A percentile compares a stretch with the other conserved stretches of the same genome.
phyloP scores from a whole-genome alignment of 2,329 filamentous ascomycete genomes.

The Stemphylium lycopersici region DNA sequence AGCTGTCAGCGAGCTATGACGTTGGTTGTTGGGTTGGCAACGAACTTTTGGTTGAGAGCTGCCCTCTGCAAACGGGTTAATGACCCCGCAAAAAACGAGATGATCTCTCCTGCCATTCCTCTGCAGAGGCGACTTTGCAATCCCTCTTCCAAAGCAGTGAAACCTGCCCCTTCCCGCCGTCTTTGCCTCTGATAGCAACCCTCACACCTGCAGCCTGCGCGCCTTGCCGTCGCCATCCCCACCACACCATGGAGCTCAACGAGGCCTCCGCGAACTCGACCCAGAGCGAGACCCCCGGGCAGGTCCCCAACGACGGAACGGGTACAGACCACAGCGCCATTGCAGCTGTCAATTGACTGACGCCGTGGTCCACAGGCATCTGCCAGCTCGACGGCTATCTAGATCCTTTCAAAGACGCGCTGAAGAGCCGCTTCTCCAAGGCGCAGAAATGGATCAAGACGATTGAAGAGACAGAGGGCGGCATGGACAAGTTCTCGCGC shows the following conservation, averaged over 20 bases:
- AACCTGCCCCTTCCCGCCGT: slow-evolving; percentile 16
- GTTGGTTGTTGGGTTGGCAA: slow-evolving; percentile 33
- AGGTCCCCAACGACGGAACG: slow-evolving; percentile 72
- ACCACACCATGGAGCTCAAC: slow-evolving; percentile 50
- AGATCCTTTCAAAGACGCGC: slow-evolving; percentile 77
- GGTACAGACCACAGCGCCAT: slow-evolving; percentile 54
- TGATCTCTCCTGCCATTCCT: slow-evolving; percentile 13
- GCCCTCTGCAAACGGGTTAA: slow-evolving; percentile 33
- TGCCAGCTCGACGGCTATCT: slow-evolving; percentile 88
- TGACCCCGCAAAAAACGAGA: slow-evolving; percentile 39
- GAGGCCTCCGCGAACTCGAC: slow-evolving; percentile 54
- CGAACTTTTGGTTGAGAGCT: slow-evolving; percentile 42
- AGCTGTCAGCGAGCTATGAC: slow-evolving; percentile 38
- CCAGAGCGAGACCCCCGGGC: slow-evolving; percentile 53
- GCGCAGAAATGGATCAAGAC: slow-evolving; percentile 85
- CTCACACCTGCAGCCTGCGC: slow-evolving; percentile 2
- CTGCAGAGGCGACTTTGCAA: not conserved
- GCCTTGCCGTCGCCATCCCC: slow-evolving; percentile 16
- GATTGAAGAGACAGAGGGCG: slow-evolving; percentile 83
- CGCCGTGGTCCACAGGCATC: slow-evolving; percentile 68
- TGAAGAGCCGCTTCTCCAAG: slow-evolving; percentile 78
- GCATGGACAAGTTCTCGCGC: slow-evolving; percentile 88
- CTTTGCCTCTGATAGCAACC: slow-evolving; percentile 10
- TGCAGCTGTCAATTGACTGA: slow-evolving; percentile 21
- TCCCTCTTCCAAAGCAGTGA: not conserved